phyloP scores from a whole-genome alignment of 139 green algal genomes.

The Picochlorum sp. region DNA sequence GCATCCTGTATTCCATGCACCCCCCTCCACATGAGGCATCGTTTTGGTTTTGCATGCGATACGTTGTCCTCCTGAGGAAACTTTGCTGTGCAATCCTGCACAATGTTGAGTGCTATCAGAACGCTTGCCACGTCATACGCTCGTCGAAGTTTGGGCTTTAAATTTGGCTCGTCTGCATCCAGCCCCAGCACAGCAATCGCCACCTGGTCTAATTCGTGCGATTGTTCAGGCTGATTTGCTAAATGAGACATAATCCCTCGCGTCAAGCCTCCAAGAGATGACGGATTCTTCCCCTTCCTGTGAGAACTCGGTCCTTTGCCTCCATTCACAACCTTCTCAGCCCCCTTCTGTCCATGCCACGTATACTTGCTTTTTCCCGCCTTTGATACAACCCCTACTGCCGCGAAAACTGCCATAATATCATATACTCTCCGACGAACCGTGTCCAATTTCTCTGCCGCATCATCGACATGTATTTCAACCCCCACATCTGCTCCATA shows the following conservation, averaged over 20 bases:
- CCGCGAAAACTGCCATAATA: conserved; percentile 95
- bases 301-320: too few relatives aligned
- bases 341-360: neutral
- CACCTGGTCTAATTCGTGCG: conserved; percentile 43
- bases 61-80: too few relatives aligned
- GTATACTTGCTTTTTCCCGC: conserved; percentile 75
- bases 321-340: conserved; percentile 2
- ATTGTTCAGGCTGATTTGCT: conserved; percentile 45
- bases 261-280: neutral
- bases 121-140: conserved; percentile 78
- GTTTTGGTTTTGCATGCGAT: too few relatives aligned
- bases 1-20: too few relatives aligned
- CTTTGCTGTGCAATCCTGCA: neutral
- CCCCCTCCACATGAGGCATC: too few relatives aligned
- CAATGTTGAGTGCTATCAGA: conserved; percentile 17
- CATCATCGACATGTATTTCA: too few relatives aligned
- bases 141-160: conserved; percentile 56
- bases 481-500: too few relatives aligned
- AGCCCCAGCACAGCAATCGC: conserved; percentile 33
- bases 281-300: neutral
- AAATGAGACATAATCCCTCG: neutral
- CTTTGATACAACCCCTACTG: conserved; percentile 86
- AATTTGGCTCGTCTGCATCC: conserved; percentile 22
- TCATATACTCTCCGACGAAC: conserved; percentile 79
- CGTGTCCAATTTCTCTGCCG: too few relatives aligned